Conservation (phyloP, 768 basidiomycete species). For the Kwoniella heveanensis region DNA sequence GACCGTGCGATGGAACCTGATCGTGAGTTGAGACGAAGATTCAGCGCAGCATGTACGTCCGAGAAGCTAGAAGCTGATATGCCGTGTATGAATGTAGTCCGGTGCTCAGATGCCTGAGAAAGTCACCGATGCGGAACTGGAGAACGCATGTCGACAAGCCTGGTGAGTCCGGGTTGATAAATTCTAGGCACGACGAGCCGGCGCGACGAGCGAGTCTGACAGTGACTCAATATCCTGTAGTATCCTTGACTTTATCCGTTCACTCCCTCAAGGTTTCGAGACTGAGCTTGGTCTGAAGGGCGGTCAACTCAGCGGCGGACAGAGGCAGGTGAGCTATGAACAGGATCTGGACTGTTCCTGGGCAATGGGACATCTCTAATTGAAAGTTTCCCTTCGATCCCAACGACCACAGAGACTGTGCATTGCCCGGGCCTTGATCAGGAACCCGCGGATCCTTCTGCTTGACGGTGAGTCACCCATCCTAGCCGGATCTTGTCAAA, state of each 20-base stretch:
- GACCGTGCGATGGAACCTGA: slow-evolving; percentile 47
- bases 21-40: slow-evolving; percentile 23
- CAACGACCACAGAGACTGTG: slow-evolving; percentile 39
- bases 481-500: too few species aligned
- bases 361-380: too few species aligned
- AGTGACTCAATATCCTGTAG: too few species aligned
- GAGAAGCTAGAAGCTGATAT: too few species aligned
- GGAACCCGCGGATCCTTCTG: slow-evolving; percentile 51
- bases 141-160: slow-evolving; percentile 37
- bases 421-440: slow-evolving; percentile 51
- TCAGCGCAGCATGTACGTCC: too few species aligned
- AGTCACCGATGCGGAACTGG: slow-evolving; percentile 31
- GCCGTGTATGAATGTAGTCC: too few species aligned
- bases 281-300: slow-evolving; percentile 53
- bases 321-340: slow-evolving; percentile 48
- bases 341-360: too few species aligned
- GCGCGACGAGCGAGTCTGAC: too few species aligned
- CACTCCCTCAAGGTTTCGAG: slow-evolving; percentile 44
- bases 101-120: slow-evolving; percentile 26
- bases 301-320: slow-evolving; percentile 47
- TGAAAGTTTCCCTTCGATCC: not conserved
- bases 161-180: slow-evolving; percentile 30
- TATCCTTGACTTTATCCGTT: slow-evolving; percentile 40
- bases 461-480: slow-evolving; percentile 44
- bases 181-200: too few species aligned